Evolutionary conservation across 2,329 filamentous ascomycete genomes (phyloP).

Genomic region (Chrysosporium keratinophilum): DNA sequence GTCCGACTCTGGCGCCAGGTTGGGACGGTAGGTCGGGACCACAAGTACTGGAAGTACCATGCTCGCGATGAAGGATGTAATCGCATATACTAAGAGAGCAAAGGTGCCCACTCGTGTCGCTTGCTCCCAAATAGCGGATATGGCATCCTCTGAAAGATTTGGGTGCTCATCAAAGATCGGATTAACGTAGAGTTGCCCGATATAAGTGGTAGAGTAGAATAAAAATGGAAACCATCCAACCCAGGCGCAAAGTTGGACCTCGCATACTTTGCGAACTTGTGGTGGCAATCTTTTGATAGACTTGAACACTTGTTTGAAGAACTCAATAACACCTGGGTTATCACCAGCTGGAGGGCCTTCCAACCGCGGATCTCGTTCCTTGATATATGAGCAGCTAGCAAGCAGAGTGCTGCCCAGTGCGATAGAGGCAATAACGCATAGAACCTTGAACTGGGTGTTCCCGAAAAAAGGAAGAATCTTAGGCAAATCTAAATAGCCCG

Average conservation of each 20-base stretch:
- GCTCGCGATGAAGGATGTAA: constrained; percentile 72
- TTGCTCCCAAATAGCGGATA: constrained; percentile 70
- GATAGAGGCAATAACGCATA: constrained; percentile 74
- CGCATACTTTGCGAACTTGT: constrained; percentile 71
- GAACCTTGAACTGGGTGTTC: constrained; percentile 81
- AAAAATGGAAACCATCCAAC: constrained; percentile 92
- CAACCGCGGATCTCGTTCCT: constrained; percentile 68
- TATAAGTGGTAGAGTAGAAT: constrained; percentile 90
- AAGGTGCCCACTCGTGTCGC: constrained; percentile 82
- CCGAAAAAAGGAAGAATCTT: constrained; percentile 68
- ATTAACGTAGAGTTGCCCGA: constrained; percentile 85
- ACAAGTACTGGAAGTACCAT: constrained; percentile 78
- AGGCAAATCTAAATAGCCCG: constrained; percentile 73
- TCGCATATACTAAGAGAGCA: constrained; percentile 76
- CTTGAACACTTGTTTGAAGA: constrained; percentile 67
- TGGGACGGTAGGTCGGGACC: constrained; percentile 57
- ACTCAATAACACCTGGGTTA: constrained; percentile 58
- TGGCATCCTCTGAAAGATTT: constrained; percentile 62
- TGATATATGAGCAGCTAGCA: constrained; percentile 58
- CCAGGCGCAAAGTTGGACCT: constrained; percentile 79
- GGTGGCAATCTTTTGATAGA: constrained; percentile 70
- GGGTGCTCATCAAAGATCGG: constrained; percentile 68
- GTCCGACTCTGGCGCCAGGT: constrained; percentile 10
- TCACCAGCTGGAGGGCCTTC: constrained; percentile 53
- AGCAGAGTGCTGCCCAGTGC: constrained; percentile 58